Conservation (phyloP, 768 basidiomycete genomes). For the Termitomyces sp. region DNA sequence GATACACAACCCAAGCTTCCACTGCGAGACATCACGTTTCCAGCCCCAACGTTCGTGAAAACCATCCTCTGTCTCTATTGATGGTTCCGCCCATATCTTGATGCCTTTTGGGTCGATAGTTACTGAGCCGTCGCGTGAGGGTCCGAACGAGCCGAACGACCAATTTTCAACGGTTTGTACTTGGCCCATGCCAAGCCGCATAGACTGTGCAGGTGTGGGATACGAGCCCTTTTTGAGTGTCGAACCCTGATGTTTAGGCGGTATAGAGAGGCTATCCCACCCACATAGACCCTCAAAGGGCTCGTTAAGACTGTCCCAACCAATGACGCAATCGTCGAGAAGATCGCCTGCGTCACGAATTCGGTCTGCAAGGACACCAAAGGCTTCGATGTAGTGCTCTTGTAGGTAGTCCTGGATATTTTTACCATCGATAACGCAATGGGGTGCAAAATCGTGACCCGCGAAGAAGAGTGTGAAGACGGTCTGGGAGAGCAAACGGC, state of each 20-base stretch:
- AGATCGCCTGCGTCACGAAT: slow-evolving; percentile 72
- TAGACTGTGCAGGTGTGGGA: slow-evolving; percentile 79
- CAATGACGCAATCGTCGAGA: slow-evolving; percentile 83
- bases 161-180: slow-evolving; percentile 78
- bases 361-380: slow-evolving; percentile 68
- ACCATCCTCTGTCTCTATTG: slow-evolving; percentile 32
- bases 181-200: slow-evolving; percentile 86
- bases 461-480: slow-evolving; percentile 95
- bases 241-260: slow-evolving; percentile 62
- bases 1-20: slow-evolving; percentile 73
- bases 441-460: slow-evolving; percentile 83
- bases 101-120: slow-evolving; percentile 81
- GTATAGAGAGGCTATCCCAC: slow-evolving; percentile 59
- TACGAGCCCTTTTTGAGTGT: slow-evolving; percentile 81
- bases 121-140: slow-evolving; percentile 63
- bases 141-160: slow-evolving; percentile 76
- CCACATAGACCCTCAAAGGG: slow-evolving; percentile 77
- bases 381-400: slow-evolving; percentile 67
- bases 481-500: slow-evolving; percentile 81
- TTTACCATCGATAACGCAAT: slow-evolving; percentile 82
- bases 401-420: slow-evolving; percentile 92
- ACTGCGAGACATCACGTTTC: slow-evolving; percentile 56
- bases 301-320: slow-evolving; percentile 97
- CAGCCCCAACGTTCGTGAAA: slow-evolving; percentile 75
- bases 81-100: slow-evolving; percentile 69